Evolutionary conservation across 2,329 filamentous ascomycete genomes (phyloP).

Genomic region (Alternaria sp.): DNA sequence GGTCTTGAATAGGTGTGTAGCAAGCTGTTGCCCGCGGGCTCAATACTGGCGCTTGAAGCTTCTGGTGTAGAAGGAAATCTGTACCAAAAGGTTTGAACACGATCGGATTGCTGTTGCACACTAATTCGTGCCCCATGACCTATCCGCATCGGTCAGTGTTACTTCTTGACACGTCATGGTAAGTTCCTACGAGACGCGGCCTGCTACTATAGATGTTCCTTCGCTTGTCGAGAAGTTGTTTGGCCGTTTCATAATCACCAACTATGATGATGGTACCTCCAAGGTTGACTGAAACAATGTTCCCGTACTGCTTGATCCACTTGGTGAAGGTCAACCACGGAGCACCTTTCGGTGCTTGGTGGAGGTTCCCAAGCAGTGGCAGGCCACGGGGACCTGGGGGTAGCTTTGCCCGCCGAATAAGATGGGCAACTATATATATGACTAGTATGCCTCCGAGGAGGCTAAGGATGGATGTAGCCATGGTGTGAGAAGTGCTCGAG

Average conservation of each 20-base stretch:
- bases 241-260: conserved; percentile 58
- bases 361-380: conserved; percentile 46
- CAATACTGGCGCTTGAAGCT: conserved; percentile 49
- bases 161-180: neutral
- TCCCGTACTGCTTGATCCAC: conserved; percentile 49
- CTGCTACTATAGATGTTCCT: conserved; percentile 59
- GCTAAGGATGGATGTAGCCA: neutral
- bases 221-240: conserved; percentile 63
- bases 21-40: conserved; percentile 35
- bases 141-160: neutral
- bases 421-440: neutral
- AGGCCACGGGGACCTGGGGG: conserved; percentile 42
- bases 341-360: conserved; percentile 37
- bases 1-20: conserved; percentile 54
- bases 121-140: conserved; percentile 59
- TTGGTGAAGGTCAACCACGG: conserved; percentile 40
- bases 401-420: neutral
- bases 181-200: conserved; percentile 53
- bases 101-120: conserved; percentile 53
- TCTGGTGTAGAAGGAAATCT: conserved; percentile 51
- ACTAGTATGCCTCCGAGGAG: neutral
- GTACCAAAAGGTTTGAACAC: conserved; percentile 52
- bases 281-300: conserved; percentile 44
- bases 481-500: neutral
- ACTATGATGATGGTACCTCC: conserved; percentile 51